A percentile compares a stretch with the other conserved stretches of the same genome.
Evolutionary conservation across 2,329 filamentous ascomycete species (phyloP).

Genomic region (Didymella exigua): DNA sequence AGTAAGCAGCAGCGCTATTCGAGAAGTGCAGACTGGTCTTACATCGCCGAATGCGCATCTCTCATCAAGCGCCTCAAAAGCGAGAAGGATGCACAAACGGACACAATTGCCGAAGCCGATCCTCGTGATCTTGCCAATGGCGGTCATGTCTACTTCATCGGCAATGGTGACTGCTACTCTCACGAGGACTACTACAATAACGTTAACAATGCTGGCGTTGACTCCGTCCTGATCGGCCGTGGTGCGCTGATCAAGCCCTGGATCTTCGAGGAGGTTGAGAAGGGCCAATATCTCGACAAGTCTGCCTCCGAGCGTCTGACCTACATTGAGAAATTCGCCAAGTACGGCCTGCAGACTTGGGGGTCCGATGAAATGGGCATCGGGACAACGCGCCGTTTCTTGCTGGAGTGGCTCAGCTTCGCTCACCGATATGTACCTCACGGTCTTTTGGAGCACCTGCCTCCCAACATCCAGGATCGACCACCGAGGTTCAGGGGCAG

Average conservation of each 20-base stretch:
- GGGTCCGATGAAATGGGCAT: conserved; percentile 94
- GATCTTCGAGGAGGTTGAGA: conserved; percentile 95
- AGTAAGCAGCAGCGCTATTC: conserved; percentile 95
- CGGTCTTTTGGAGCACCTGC: conserved; percentile 84
- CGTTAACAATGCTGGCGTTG: conserved; percentile 77
- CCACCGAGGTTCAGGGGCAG: conserved; percentile 83
- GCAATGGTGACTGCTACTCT: conserved; percentile 96
- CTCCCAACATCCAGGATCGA: conserved; percentile 85
- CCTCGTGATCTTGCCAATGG: conserved; percentile 70
- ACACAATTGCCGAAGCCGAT: conserved; percentile 81
- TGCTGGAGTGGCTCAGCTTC: conserved; percentile 96
- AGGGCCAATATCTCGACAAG: conserved; percentile 94
- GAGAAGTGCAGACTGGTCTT: conserved; percentile 88
- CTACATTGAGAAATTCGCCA: conserved; percentile 87
- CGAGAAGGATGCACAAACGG: conserved; percentile 67
- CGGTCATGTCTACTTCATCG: conserved; percentile 84
- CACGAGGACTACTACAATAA: conserved; percentile 85
- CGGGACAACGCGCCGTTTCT: conserved; percentile 86
- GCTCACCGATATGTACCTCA: conserved; percentile 89
- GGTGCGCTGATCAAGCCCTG: conserved; percentile 97
- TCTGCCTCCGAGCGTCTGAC: conserved; percentile 82
- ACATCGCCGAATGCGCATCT: conserved; percentile 87
- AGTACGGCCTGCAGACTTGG: conserved; percentile 92
- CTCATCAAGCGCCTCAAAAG: conserved; percentile 81
- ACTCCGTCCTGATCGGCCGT: conserved; percentile 96